Conservation (phyloP, 1,139 yeast genomes). For the Pneumocystis canis region DNA sequence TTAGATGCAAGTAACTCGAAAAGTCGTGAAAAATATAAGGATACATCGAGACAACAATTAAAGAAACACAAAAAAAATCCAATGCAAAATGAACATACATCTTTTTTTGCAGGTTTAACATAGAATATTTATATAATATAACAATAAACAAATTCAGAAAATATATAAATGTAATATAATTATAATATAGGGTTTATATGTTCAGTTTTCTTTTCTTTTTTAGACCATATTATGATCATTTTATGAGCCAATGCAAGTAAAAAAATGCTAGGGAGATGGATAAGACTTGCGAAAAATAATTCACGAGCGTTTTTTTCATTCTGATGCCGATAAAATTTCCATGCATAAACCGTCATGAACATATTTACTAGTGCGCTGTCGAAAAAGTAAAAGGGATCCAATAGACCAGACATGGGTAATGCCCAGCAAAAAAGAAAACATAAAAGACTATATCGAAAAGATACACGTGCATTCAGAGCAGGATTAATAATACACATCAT, state of each 20-base stretch:
- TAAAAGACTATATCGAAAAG: slow-evolving; percentile 68
- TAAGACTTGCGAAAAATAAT: slow-evolving; percentile 86
- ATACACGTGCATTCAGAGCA: slow-evolving; percentile 78
- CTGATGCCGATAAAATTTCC: slow-evolving; percentile 53
- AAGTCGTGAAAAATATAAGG: background rate
- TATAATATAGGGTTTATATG: background rate
- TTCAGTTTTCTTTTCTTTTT: background rate
- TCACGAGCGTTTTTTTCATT: slow-evolving; percentile 51
- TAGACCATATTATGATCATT: slow-evolving; percentile 30
- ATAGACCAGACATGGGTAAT: slow-evolving; percentile 58
- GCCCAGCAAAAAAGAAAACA: slow-evolving; percentile 93
- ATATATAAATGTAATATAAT: background rate
- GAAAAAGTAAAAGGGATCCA: slow-evolving; percentile 64
- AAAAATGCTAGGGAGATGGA: slow-evolving; percentile 82
- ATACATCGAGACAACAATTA: background rate
- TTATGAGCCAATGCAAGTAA: slow-evolving; percentile 89
- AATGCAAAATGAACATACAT: background rate
- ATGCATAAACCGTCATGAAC: slow-evolving; percentile 74
- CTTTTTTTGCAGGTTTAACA: background rate
- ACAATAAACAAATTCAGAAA: background rate
- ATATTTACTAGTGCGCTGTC: slow-evolving; percentile 73
- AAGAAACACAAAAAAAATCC: background rate
- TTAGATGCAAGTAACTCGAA: background rate
- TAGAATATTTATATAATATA: background rate
- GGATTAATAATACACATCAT: slow-evolving; percentile 96